A percentile compares a stretch with the other conserved stretches of the same genome.
These are phyloP conservation scores for Golubevia pallescens DNA, from an alignment of 1,284 basidiomycete species.

Conservation along the genomic window DNA sequence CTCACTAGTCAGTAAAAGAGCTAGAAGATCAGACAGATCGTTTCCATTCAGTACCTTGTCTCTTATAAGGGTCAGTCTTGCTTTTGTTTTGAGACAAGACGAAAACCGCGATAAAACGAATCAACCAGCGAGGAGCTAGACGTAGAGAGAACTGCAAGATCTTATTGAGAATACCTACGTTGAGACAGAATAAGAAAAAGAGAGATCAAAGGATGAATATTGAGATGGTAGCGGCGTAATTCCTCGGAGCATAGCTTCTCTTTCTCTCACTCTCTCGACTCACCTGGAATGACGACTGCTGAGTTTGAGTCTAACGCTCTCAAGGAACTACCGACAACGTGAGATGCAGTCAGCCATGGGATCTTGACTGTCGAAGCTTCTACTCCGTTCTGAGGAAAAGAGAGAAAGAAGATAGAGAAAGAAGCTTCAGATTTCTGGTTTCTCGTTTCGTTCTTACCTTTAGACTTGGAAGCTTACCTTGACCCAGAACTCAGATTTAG, in stretches of 20 bases:
- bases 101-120: conserved; percentile 11
- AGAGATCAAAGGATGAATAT: too few species aligned
- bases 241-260: too few species aligned
- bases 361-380: conserved; percentile 12
- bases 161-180: conserved; percentile 24
- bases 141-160: conserved; percentile 13
- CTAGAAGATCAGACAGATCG: too few species aligned
- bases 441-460: neutral
- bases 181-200: too few species aligned
- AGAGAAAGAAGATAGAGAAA: too few species aligned
- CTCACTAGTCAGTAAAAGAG: too few species aligned
- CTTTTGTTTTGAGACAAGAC: too few species aligned
- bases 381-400: conserved; percentile 12
- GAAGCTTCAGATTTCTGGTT: too few species aligned
- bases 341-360: conserved; percentile 16
- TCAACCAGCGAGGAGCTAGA: conserved; percentile 14
- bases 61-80: too few species aligned
- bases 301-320: conserved; percentile 16
- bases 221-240: too few species aligned
- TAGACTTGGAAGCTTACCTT: neutral
- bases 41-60: too few species aligned
- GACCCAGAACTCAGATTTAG: conserved; percentile 19
- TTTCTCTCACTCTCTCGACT: too few species aligned
- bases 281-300: conserved; percentile 22
- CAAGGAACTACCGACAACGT: conserved; percentile 19